phyloP scores from a whole-genome alignment of 2,329 filamentous ascomycete genomes.

The Cladosporium sp. region DNA sequence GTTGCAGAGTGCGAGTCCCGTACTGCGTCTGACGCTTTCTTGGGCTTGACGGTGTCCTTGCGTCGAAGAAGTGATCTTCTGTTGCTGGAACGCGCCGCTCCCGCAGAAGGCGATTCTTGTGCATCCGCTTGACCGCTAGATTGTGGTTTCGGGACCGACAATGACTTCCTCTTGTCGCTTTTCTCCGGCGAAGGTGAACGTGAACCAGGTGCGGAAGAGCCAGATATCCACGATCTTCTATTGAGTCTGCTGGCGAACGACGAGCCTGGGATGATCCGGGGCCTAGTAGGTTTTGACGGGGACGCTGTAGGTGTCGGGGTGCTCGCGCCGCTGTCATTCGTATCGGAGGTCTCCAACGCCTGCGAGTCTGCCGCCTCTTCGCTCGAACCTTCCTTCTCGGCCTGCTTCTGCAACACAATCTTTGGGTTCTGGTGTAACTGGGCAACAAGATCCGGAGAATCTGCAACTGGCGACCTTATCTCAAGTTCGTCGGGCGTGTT shows the following conservation, averaged over 20 bases:
- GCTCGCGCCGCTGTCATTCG: background rate
- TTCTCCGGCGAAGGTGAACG: constrained; percentile 30
- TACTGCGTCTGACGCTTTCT: background rate
- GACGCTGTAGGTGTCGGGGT: background rate
- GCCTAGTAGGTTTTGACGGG: background rate
- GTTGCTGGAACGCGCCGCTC: background rate
- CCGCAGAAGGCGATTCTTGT: background rate
- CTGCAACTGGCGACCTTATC: constrained; percentile 22
- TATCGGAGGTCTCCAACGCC: background rate
- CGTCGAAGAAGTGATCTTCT: constrained; percentile 15
- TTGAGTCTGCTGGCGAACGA: constrained; percentile 14
- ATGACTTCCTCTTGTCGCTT: constrained; percentile 10
- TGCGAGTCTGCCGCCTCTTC: constrained; percentile 1
- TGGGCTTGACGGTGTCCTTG: constrained; percentile 13
- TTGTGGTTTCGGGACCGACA: background rate
- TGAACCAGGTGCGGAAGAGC: constrained; percentile 21
- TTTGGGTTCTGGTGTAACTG: constrained; percentile 29
- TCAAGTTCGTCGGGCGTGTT: constrained; percentile 36
- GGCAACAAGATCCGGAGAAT: constrained; percentile 27
- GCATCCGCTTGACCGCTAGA: constrained; percentile 5
- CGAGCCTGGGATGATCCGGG: background rate
- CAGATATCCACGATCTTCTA: constrained; percentile 25
- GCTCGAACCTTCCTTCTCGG: constrained; percentile 6
- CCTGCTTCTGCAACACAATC: constrained; percentile 15
- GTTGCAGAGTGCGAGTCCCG: background rate